Evolutionary conservation across 1,139 yeast genomes (phyloP).

Genomic region (Spathaspora jeffriesii): DNA sequence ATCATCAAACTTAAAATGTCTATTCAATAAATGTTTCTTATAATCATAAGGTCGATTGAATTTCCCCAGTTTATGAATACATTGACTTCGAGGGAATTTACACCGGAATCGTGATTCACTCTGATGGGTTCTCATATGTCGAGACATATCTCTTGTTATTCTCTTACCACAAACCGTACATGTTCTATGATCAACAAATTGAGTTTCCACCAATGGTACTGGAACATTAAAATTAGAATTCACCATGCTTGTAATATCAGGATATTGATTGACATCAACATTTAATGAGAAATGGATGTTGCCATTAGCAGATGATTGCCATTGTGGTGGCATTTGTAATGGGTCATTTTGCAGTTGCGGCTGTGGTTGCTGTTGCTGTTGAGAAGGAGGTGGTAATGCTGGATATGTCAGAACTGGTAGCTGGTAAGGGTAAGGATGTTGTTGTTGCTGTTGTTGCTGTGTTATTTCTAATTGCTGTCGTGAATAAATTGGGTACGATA

Average conservation of each 20-base stretch:
- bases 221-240: slow-evolving; percentile 35
- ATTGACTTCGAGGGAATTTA: slow-evolving; percentile 50
- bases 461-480: not conserved
- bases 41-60: slow-evolving; percentile 72
- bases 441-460: not conserved
- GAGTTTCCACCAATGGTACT: slow-evolving; percentile 37
- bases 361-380: not conserved
- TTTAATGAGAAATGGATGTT: slow-evolving; percentile 2
- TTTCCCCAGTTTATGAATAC: slow-evolving; percentile 62
- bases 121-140: slow-evolving; percentile 69
- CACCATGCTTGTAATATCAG: slow-evolving; percentile 43
- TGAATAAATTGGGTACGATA: not conserved
- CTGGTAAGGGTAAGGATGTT: slow-evolving; percentile 1
- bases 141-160: slow-evolving; percentile 61
- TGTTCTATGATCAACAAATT: slow-evolving; percentile 28
- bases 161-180: slow-evolving; percentile 60
- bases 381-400: not conserved
- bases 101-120: slow-evolving; percentile 58
- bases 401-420: not conserved
- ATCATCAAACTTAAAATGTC: slow-evolving; percentile 59
- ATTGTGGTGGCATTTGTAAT: not conserved
- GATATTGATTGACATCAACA: slow-evolving; percentile 22
- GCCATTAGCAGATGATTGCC: not conserved
- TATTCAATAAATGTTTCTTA: slow-evolving; percentile 65
- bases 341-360: not conserved